These are phyloP conservation scores for Alternaria novae-zelandiae DNA, from an alignment of 2,329 filamentous ascomycete genomes.

Conservation along the genomic window DNA sequence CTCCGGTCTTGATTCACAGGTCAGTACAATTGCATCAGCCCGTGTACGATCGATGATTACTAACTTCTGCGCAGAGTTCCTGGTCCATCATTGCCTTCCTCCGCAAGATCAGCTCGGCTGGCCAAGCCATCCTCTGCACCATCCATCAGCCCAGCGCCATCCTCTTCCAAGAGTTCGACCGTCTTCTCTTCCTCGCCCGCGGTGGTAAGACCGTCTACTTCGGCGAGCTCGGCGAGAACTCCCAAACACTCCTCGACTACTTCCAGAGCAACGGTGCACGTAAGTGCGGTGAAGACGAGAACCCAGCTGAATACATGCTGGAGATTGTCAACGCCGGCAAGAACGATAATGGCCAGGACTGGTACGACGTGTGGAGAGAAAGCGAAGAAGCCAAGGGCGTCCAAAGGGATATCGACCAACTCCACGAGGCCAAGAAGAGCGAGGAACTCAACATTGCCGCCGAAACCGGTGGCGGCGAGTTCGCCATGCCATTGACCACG, in stretches of 20 bases:
- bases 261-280: constrained; percentile 71
- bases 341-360: constrained; percentile 43
- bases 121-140: constrained; percentile 56
- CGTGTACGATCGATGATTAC: not conserved
- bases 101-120: constrained; percentile 62
- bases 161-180: constrained; percentile 55
- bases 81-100: constrained; percentile 70
- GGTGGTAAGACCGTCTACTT: constrained; percentile 57
- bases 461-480: constrained; percentile 49
- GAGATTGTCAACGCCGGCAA: constrained; percentile 50
- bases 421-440: constrained; percentile 46
- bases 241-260: constrained; percentile 51
- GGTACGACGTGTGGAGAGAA: constrained; percentile 50
- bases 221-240: constrained; percentile 55
- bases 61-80: constrained; percentile 51
- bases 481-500: constrained; percentile 50
- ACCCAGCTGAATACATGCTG: constrained; percentile 82
- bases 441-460: constrained; percentile 35
- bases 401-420: constrained; percentile 48
- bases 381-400: constrained; percentile 32
- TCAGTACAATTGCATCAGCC: constrained; percentile 1
- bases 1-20: constrained; percentile 65
- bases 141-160: constrained; percentile 56
- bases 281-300: constrained; percentile 66
- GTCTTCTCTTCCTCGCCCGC: constrained; percentile 52